Percentiles rank a stretch among this genome's conserved stretches.
Conservation (phyloP, 2,329 filamentous ascomycete genomes). For the Lachnum nothofagi region DNA sequence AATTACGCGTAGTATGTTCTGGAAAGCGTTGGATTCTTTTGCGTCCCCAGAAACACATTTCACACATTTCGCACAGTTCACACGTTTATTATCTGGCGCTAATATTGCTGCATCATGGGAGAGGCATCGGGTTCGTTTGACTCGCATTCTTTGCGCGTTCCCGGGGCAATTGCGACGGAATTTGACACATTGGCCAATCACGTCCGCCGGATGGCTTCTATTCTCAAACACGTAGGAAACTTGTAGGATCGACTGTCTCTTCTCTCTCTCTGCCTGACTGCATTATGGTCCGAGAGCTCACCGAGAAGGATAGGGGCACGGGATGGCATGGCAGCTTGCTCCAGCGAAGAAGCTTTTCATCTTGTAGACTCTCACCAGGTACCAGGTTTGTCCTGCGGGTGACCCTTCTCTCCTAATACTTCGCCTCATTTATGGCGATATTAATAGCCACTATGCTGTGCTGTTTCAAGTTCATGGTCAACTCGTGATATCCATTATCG, state of each 20-base stretch:
- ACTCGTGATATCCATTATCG: too few relatives aligned
- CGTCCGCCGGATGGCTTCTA: neutral
- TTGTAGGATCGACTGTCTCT: conserved; percentile 9
- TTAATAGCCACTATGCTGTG: too few relatives aligned
- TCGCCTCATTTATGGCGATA: too few relatives aligned
- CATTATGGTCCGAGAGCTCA: neutral
- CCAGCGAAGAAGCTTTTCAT: too few relatives aligned
- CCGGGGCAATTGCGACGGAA: neutral
- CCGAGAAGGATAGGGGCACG: neutral
- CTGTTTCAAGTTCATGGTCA: too few relatives aligned
- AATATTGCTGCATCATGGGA: neutral
- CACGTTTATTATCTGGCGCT: neutral
- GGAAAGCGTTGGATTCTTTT: neutral
- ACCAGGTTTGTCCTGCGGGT: too few relatives aligned
- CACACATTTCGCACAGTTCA: neutral
- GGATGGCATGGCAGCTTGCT: too few relatives aligned
- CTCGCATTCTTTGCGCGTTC: neutral
- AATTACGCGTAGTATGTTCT: neutral
- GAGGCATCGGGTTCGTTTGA: neutral
- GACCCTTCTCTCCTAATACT: too few relatives aligned
- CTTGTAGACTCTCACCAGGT: neutral
- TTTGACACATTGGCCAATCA: conserved; percentile 13
- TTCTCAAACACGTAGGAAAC: conserved; percentile 14
- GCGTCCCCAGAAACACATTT: neutral
- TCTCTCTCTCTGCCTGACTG: neutral